Percentiles rank a stretch among this genome's conserved stretches.
Conservation (phyloP, 2,329 filamentous ascomycete genomes). For the Cladosporium sphaerospermum region DNA sequence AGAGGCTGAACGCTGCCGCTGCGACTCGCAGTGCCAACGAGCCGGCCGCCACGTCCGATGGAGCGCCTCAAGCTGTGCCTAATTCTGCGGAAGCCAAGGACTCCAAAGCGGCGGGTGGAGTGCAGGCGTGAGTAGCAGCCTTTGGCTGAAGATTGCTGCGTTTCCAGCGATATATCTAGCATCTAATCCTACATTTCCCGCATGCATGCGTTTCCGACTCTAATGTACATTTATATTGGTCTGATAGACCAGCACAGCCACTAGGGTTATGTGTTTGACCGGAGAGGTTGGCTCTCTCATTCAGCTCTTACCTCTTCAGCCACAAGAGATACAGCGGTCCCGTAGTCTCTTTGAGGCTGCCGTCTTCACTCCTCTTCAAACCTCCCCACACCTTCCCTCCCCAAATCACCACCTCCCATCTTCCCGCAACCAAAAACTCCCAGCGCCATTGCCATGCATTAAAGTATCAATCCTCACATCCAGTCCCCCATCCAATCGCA, state of each 20-base stretch:
- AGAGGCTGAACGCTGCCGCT: conserved; percentile 74
- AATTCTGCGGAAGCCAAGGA: background rate
- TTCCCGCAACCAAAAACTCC: too few species aligned
- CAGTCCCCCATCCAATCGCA: background rate
- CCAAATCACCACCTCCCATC: too few species aligned
- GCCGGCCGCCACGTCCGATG: background rate
- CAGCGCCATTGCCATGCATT: background rate
- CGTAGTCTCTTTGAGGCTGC: too few species aligned
- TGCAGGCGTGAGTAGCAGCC: background rate
- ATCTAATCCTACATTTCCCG: background rate
- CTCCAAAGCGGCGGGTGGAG: background rate
- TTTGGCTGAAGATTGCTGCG: background rate
- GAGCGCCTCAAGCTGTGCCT: background rate
- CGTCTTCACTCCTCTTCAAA: too few species aligned
- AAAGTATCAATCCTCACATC: background rate
- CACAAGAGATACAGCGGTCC: too few species aligned
- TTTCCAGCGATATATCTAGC: background rate
- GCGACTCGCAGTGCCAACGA: background rate
- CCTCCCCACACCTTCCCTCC: too few species aligned
- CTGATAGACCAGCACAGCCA: too few species aligned
- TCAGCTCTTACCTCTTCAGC: too few species aligned
- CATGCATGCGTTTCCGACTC: too few species aligned
- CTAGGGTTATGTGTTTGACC: too few species aligned
- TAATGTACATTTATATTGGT: background rate
- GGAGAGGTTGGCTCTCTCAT: too few species aligned